These are phyloP conservation scores for Zelopaecilomyces penicillatus DNA, from an alignment of 2,329 filamentous ascomycete genomes.

Conservation along the genomic window DNA sequence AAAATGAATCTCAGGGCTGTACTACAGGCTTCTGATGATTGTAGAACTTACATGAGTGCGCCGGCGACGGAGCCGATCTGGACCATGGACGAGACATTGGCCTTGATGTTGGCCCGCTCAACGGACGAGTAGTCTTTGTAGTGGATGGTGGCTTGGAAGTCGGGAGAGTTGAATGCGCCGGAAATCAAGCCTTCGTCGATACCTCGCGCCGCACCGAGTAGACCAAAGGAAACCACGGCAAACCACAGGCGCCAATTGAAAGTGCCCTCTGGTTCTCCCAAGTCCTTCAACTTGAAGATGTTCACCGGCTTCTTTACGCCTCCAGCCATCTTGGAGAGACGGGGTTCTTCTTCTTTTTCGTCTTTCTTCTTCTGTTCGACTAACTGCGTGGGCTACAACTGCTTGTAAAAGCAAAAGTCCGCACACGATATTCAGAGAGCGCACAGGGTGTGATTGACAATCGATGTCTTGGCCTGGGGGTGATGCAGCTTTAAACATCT, in stretches of 20 bases:
- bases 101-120: conserved; percentile 59
- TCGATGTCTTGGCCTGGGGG: too few species aligned
- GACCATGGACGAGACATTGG: conserved; percentile 74
- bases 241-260: conserved; percentile 77
- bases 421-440: too few species aligned
- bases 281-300: conserved; percentile 55
- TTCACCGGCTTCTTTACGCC: conserved; percentile 49
- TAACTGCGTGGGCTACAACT: too few species aligned
- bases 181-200: conserved; percentile 75
- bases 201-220: conserved; percentile 69
- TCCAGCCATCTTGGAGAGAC: conserved; percentile 33
- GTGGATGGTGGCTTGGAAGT: conserved; percentile 53
- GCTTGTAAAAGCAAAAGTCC: too few species aligned
- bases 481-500: too few species aligned
- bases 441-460: too few species aligned
- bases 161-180: conserved; percentile 58
- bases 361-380: too few species aligned
- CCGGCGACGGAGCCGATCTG: conserved; percentile 69
- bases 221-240: conserved; percentile 62
- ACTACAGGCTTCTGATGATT: background rate
- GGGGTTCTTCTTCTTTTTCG: too few species aligned
- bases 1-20: background rate
- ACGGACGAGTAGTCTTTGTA: conserved; percentile 43
- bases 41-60: conserved; percentile 43
- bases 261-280: conserved; percentile 59